phyloP scores from a whole-genome alignment of 768 basidiomycete genomes.

The Pholiota conissans region DNA sequence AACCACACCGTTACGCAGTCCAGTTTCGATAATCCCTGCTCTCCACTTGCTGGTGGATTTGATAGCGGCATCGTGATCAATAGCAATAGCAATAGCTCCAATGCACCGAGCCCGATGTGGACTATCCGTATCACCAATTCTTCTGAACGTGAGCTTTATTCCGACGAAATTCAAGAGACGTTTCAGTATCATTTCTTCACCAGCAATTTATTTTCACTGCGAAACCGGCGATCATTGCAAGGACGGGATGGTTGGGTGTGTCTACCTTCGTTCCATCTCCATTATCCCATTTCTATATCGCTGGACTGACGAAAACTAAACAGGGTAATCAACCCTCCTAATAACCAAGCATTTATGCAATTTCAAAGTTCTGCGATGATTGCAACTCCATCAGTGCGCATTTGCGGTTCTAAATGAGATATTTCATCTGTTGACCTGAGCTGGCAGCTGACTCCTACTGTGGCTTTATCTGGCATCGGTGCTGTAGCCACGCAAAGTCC shows the following conservation, averaged over 20 bases:
- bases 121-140: constrained; percentile 33
- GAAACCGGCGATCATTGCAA: constrained; percentile 4
- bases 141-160: constrained; percentile 13
- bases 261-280: background rate
- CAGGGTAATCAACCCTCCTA: constrained; percentile 5
- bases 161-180: background rate
- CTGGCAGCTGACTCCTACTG: no score
- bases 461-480: no score
- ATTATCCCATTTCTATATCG: no score
- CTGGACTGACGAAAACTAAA: background rate
- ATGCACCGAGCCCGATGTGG: constrained; percentile 27
- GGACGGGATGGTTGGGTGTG: constrained; percentile 9
- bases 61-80: constrained; percentile 33
- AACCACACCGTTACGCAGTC: constrained; percentile 46
- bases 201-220: constrained; percentile 2
- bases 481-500: no score
- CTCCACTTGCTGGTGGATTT: constrained; percentile 40
- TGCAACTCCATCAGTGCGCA: no score
- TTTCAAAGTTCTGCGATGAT: background rate
- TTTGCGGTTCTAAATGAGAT: no score
- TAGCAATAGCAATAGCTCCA: constrained; percentile 18
- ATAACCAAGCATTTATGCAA: background rate
- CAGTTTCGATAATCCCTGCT: constrained; percentile 35
- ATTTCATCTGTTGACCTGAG: no score
- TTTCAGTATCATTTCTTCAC: background rate